phyloP scores from a whole-genome alignment of 495 filamentous ascomycete species.

The Aspergillus coremiiformis region DNA sequence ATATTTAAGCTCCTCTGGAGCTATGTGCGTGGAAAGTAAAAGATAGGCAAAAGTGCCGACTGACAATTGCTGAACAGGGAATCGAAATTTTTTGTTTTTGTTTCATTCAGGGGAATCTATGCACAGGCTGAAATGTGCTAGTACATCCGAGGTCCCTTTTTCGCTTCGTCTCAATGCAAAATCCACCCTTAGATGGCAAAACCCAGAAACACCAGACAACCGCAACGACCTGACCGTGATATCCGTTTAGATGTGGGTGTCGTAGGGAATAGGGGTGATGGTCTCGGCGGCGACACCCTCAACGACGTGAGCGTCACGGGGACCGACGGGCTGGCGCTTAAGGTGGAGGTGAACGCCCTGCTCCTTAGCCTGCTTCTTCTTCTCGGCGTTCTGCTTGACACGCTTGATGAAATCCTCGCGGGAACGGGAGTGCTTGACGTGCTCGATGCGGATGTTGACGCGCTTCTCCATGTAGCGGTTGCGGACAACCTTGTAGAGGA shows the following conservation, averaged over 20 bases:
- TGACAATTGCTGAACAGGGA: constrained; percentile 19
- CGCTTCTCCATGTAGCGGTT: constrained; percentile 99
- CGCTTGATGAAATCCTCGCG: constrained; percentile 92
- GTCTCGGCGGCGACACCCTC: constrained; percentile 82
- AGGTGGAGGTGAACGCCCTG: constrained; percentile 79
- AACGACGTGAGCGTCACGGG: constrained; percentile 72
- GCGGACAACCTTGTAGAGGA: constrained; percentile 96
- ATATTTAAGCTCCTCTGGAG: not conserved
- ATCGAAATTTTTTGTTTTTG: constrained; percentile 40
- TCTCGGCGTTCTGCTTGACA: constrained; percentile 89
- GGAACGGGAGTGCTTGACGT: constrained; percentile 87
- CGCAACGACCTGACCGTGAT: constrained; percentile 34
- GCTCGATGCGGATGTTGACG: constrained; percentile 96
- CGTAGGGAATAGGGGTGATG: constrained; percentile 84
- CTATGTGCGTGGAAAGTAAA: not conserved
- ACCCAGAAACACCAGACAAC: constrained; percentile 44
- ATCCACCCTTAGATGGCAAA: constrained; percentile 33
- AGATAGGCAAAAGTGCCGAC: not conserved
- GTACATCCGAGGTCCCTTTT: constrained; percentile 35
- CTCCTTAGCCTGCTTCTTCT: constrained; percentile 85
- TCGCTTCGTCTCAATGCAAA: constrained; percentile 40
- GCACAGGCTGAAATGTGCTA: constrained; percentile 40
- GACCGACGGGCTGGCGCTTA: constrained; percentile 80
- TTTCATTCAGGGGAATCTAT: constrained; percentile 49
- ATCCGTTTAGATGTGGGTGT: constrained; percentile 86